Evolutionary conservation across 805 yeast species (phyloP).

Genomic region (Yarrowia osloensis): DNA sequence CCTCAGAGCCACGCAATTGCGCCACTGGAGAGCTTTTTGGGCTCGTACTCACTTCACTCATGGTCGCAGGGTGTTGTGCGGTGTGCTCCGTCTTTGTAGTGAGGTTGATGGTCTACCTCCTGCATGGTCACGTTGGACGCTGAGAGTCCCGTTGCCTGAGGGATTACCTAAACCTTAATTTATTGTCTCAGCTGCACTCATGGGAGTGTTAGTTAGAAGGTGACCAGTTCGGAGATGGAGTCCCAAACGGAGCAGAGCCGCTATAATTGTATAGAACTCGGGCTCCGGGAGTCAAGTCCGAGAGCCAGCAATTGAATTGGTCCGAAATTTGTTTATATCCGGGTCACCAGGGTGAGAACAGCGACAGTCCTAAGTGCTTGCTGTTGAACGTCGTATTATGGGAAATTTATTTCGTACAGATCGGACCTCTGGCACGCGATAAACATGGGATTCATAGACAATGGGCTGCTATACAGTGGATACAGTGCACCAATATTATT

Average conservation of each 20-base stretch:
- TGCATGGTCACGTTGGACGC: constrained; percentile 19
- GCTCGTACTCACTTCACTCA: constrained; percentile 24
- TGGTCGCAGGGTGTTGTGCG: not conserved
- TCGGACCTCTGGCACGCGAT: no score
- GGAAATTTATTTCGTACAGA: no score
- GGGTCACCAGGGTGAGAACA: no score
- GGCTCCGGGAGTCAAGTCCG: not conserved
- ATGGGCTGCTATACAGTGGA: not conserved
- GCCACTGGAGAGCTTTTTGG: no score
- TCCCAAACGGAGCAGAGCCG: not conserved
- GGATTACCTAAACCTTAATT: constrained; percentile 27
- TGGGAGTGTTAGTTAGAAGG: not conserved
- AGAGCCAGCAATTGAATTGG: not conserved
- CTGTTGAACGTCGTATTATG: no score
- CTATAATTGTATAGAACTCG: not conserved
- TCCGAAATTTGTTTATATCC: no score
- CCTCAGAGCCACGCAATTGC: no score
- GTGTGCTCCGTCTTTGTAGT: constrained; percentile 7
- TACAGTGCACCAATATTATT: not conserved
- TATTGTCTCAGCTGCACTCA: not conserved
- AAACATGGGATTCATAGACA: no score
- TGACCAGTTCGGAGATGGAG: not conserved
- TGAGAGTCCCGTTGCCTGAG: constrained; percentile 3
- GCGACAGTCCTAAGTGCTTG: not conserved
- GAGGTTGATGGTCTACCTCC: constrained; percentile 14